Base-by-base conservation (phyloP, 148 eudicot genomes). In the Tetragonia tetragonoides region DNA sequence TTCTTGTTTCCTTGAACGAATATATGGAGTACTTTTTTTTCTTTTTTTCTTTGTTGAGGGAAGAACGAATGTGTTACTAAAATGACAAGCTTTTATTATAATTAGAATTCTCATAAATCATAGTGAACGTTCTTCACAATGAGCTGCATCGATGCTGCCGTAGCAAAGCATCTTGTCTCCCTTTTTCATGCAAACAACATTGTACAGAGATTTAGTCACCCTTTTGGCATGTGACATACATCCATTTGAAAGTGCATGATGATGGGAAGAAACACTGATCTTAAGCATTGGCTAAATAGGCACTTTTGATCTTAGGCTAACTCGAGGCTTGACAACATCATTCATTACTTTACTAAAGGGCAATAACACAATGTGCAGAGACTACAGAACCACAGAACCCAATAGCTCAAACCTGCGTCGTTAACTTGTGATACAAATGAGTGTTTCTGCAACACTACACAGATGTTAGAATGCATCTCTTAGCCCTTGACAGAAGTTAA, bases 341-440 rank as follows among this genome's bases (percentile, higher is more conserved):
- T 47, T 14, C 5, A 69, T 20, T 71, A 49, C 11, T 71, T 49
- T 71, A 71, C 61, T 24, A 21, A 15, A 49, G 42, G 40, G 18
- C 61, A 47, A 47, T 47, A 21, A 51, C 51, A 71, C 74, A 71
- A 15, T 69, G 9, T 71, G 74, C 21, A 71, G 10, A 70, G 21
- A 70, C 49, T 23, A 70, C 34, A 44, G 38, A 69, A 3, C 51
- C 18, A 4, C 57, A 44, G 9, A 44, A 14, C 44, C 73, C 3
- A 49, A 70, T 47, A 3, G 59, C 57, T 47, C 39, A 47, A 70
- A 70, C n/a, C 73, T 20, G 6, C 2, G 41, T 41, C 38, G 72
- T 42, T 21, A n/a, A 28, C 73, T 40, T 72, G 57, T 34, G 5
- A 63, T 57, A 56, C 44, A 57, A 73, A 10, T n/a, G 24, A 74